Base-by-base conservation (phyloP, 176 grass and related monocot genomes). In the Hsuehochloa calcarea region DNA sequence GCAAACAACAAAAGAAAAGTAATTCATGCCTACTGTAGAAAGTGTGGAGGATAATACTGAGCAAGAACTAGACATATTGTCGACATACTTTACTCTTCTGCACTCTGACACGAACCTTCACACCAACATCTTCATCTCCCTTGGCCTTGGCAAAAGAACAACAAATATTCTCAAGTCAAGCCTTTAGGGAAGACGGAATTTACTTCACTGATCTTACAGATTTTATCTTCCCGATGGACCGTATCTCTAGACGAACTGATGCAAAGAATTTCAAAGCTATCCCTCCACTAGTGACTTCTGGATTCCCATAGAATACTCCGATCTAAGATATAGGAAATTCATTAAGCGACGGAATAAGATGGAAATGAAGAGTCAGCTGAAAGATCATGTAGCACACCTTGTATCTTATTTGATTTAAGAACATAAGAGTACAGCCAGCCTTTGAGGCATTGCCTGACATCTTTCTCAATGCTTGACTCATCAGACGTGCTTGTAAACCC, bases 371-470 rank as follows among this genome's bases (percentile, higher is more conserved):
- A 80, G 5, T 74, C 25, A 71, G 78, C 37, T 69, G 49, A 54
- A 26, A 84, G 39, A 43, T 25, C 83, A 86, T 65, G 23, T 69
- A 55, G 5, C 66, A 83, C 44, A 96, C 96, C 91, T 98, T 98
- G 81, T 99, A 99, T 99, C 96, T 90, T 88, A 99, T 99, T 79
- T 99, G 96, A 94, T 99, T 99, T 77, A 99, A 90, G 84, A 99
- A 99, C 83, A 99, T 99, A 65, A 99, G 88, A 82, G 96, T 99
- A 89, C 96, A 99, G 46, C 96, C 91, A 90, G 96, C 93, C 79
- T 99, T 99, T 44, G 93, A 99, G 27, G 96, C 96, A 92, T 99
- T 99, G 39, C 96, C 93, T 39, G 93, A 99, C 96, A 99, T 99
- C 67, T 99, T 99, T 86, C 96, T 87, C 80, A 99, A 87, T 85